These are phyloP conservation scores for Leccinum subfulvum DNA, from an alignment of 1,284 basidiomycete species.

Conservation along the genomic window DNA sequence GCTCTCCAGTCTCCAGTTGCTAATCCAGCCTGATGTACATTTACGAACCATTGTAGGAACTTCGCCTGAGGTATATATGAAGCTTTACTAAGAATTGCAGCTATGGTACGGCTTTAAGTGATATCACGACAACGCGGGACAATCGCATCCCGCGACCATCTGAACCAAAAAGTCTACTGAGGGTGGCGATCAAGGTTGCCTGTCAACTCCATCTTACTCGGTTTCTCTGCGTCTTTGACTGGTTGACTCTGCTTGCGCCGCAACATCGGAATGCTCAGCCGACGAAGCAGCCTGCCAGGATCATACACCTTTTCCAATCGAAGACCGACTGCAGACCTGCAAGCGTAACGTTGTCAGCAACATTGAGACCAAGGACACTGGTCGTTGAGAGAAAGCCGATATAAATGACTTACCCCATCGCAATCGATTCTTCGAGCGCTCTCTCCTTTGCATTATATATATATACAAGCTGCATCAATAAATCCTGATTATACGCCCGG, in stretches of 20 bases:
- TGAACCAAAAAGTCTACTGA: not conserved
- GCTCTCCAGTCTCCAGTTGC: fast-evolving
- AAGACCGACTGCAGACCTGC: too few species aligned
- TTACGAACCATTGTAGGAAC: not conserved
- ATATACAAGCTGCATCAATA: too few species aligned
- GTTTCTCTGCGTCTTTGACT: not conserved
- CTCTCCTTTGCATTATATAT: too few species aligned
- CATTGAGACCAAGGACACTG: too few species aligned
- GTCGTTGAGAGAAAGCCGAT: too few species aligned
- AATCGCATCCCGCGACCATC: not conserved
- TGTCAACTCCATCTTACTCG: not conserved
- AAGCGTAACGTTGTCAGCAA: too few species aligned
- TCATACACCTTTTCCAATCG: too few species aligned
- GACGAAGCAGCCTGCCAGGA: too few species aligned
- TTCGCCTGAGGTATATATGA: not conserved
- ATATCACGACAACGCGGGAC: not conserved
- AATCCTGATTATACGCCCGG: too few species aligned
- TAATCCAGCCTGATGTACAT: not conserved
- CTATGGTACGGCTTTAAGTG: not conserved
- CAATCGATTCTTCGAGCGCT: too few species aligned
- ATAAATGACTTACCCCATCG: too few species aligned
- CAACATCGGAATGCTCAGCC: conserved; percentile 28
- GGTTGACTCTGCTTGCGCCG: conserved; percentile 29
- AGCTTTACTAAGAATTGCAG: not conserved
- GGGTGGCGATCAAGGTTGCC: not conserved